Conservation (phyloP, 2,329 filamentous ascomycete species). For the Aspergillus niger region DNA sequence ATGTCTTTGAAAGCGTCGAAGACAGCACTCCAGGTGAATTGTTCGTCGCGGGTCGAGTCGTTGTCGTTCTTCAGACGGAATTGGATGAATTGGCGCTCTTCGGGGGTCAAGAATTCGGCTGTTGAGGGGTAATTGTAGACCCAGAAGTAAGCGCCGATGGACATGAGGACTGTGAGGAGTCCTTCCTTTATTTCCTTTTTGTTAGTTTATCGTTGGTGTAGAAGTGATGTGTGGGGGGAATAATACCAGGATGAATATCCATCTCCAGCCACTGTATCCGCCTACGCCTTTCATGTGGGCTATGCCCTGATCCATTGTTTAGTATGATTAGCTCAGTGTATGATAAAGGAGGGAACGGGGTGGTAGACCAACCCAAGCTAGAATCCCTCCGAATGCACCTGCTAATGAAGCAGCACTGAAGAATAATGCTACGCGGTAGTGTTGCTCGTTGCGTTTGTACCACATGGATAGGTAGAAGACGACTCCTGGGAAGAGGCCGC, state of each 20-base stretch:
- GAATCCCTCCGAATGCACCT: constrained; percentile 62
- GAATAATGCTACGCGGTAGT: constrained; percentile 62
- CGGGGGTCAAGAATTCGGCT: constrained; percentile 42
- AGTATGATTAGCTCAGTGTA: too few relatives aligned
- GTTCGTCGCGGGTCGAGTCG: constrained; percentile 68
- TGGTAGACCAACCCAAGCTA: constrained; percentile 49
- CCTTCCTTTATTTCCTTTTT: too few relatives aligned
- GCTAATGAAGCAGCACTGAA: constrained; percentile 61
- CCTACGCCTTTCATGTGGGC: constrained; percentile 50
- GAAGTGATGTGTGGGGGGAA: too few relatives aligned
- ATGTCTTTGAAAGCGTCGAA: constrained; percentile 64
- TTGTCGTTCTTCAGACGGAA: constrained; percentile 67
- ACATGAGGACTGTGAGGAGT: constrained; percentile 65
- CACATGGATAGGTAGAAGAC: constrained; percentile 64
- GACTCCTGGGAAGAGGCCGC: constrained; percentile 56
- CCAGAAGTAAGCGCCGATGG: constrained; percentile 41
- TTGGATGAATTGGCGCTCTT: constrained; percentile 62
- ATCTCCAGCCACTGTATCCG: constrained; percentile 60
- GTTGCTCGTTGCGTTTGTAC: constrained; percentile 62
- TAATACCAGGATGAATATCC: constrained; percentile 66
- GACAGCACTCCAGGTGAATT: constrained; percentile 69
- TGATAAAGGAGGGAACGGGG: too few relatives aligned
- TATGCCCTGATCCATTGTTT: constrained; percentile 42
- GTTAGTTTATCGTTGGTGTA: too few relatives aligned
- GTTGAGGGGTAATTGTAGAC: constrained; percentile 47